Evolutionary conservation across 2,329 filamentous ascomycete genomes (phyloP), one percentile per base, ranked within the genome.

Genomic region (Diaporthe sp.): DNA sequence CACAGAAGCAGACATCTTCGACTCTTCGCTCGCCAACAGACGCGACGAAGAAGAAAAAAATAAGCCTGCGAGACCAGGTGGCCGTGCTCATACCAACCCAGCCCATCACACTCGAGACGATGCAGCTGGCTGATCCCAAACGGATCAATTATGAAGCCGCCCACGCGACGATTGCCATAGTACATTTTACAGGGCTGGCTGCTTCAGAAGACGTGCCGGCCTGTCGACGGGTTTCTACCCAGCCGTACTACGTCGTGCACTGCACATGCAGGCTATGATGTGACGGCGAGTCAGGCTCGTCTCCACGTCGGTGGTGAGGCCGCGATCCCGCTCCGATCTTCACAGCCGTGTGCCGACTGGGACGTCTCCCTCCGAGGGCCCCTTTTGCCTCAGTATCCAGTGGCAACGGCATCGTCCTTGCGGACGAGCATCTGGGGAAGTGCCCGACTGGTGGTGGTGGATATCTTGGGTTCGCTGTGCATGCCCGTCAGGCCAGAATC

Each of bases 241-340:
- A 55, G 65, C 34, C 31, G 65, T 68, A 39, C 46, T 55, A 69
- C 49, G 65, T 34, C 46, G 34, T 55, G 49, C 34, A 42, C 49
- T 55, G 34, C 49, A 69, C 46, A 53, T 55, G 65, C 49, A 69
- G 65, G 65, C 65, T 31, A 39, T 69, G 65, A 55, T 69, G 49
- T 69, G 65, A 55, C 49, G 49, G 65, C 65, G 65, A 69, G 65
- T 69, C 65, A 69, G 65, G 65, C 65, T 42, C 49, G 49, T 53
- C 65, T 69, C 65, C 65, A 69, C 65, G 65, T 55, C 49, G 49
- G 28, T 69, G 65, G 42, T 69, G 65, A 69, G 65, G 65, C 65
- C 65, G 65, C 65, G 65, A 69, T 69, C 65, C 65, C 34, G 65
- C 49, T 42, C 65, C 65, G 65, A 69, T 69, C 65, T 31, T 55